A percentile compares a stretch with the other conserved stretches of the same genome.
Evolutionary conservation across 1,284 basidiomycete genomes (phyloP).

Genomic region (Ustilago hordei): DNA sequence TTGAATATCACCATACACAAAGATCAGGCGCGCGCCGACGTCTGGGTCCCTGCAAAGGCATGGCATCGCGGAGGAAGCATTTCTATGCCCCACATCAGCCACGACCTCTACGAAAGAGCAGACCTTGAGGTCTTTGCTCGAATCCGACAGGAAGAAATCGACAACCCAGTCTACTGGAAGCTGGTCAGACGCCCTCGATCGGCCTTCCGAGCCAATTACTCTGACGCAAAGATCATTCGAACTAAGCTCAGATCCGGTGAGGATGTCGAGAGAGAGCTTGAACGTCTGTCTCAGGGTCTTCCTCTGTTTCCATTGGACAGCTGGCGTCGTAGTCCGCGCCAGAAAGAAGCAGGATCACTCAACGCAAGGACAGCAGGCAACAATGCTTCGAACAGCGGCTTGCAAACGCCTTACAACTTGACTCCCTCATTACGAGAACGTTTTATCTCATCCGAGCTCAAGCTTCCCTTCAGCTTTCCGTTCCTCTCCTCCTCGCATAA

Average conservation of each 20-base stretch:
- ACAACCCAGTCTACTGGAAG: conserved; percentile 36
- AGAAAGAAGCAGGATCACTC: not conserved
- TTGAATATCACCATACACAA: conserved; percentile 39
- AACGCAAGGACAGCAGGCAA: not conserved
- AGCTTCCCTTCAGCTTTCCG: conserved; percentile 24
- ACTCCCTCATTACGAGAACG: conserved; percentile 30
- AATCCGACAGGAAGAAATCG: conserved; percentile 16
- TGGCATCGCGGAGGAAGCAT: conserved; percentile 11
- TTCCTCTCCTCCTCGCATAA: conserved; percentile 17
- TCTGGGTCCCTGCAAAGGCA: conserved; percentile 24
- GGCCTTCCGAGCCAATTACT: conserved; percentile 29
- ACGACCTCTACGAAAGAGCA: conserved; percentile 22
- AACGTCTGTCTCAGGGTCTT: conserved; percentile 30
- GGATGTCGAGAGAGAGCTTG: conserved; percentile 29
- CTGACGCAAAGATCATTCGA: conserved; percentile 22
- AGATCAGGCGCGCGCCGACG: conserved; percentile 25
- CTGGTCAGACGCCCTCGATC: conserved; percentile 18
- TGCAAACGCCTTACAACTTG: conserved; percentile 25
- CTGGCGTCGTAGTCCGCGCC: conserved; percentile 5
- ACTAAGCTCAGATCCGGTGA: conserved; percentile 26
- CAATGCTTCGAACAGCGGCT: not conserved
- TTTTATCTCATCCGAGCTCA: conserved; percentile 14
- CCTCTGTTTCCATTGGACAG: conserved; percentile 25
- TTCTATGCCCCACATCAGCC: conserved; percentile 14
- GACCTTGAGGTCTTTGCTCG: conserved; percentile 30